Evolutionary conservation across 768 basidiomycete species (phyloP).

Genomic region (Termitomyces bulborhizus): DNA sequence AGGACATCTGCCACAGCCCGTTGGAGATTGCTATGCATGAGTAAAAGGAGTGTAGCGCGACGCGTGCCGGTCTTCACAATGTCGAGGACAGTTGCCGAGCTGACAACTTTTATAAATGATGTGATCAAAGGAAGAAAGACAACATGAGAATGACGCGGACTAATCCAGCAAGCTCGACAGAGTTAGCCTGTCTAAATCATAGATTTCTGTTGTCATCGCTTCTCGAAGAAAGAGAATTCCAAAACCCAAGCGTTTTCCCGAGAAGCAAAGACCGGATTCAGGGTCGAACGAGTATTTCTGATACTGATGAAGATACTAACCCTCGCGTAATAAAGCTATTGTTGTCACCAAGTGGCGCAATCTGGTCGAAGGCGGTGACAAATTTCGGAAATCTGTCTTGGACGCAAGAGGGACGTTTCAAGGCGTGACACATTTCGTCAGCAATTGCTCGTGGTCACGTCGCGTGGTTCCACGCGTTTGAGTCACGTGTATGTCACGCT

Average conservation of each 20-base stretch:
- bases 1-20: constrained; percentile 16
- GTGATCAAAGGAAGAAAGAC: background rate
- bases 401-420: background rate
- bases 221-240: background rate
- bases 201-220: background rate
- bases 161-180: background rate
- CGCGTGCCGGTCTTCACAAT: background rate
- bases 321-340: background rate
- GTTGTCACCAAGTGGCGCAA: background rate
- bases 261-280: background rate
- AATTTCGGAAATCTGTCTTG: background rate
- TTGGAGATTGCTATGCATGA: constrained; percentile 17
- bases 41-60: background rate
- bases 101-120: background rate
- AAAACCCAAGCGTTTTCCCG: background rate
- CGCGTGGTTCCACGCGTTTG: constrained; percentile 2
- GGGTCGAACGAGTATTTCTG: background rate
- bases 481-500: constrained; percentile 7
- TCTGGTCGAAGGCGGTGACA: background rate
- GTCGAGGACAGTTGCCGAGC: background rate
- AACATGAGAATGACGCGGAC: background rate
- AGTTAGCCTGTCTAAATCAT: background rate
- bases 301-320: background rate
- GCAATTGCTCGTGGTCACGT: constrained; percentile 1
- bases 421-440: constrained; percentile 4